These are phyloP conservation scores for Lactarius sp. DNA, from an alignment of 768 basidiomycete species.

Conservation along the genomic window DNA sequence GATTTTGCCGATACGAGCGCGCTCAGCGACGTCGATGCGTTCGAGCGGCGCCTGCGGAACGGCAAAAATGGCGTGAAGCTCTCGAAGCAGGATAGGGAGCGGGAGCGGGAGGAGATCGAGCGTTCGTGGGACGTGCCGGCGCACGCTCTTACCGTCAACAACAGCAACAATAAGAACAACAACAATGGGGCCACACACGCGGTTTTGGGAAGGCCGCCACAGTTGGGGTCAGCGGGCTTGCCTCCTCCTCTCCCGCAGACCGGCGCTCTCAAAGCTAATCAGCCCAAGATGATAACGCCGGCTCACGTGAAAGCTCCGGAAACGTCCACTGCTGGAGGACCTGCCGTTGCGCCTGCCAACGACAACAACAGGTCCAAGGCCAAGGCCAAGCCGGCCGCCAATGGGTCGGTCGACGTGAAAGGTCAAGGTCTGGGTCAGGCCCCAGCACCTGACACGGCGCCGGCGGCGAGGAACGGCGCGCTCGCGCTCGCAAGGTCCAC, in stretches of 20 bases:
- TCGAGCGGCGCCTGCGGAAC: conserved; percentile 33
- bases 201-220: background rate
- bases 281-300: background rate
- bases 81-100: conserved; percentile 35
- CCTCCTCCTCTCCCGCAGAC: background rate
- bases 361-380: conserved; percentile 11
- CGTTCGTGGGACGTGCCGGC: conserved; percentile 55
- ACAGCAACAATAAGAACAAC: background rate
- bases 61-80: conserved; percentile 28
- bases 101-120: conserved; percentile 48
- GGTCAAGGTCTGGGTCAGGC: background rate
- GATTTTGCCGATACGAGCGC: conserved; percentile 72
- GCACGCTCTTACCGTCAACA: conserved; percentile 2
- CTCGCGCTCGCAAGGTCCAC: conserved; percentile 11
- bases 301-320: background rate
- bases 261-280: background rate
- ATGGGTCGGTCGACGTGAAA: conserved; percentile 4
- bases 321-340: background rate
- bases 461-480: conserved; percentile 1
- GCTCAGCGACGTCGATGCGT: conserved; percentile 61
- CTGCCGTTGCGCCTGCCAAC: background rate
- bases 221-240: background rate
- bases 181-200: background rate
- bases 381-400: conserved; percentile 10
- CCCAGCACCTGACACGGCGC: background rate